A percentile compares a stretch with the other conserved stretches of the same genome.
Evolutionary conservation across 176 grass and related monocot genomes (phyloP).

Genomic region (Phyllostachys edulis): DNA sequence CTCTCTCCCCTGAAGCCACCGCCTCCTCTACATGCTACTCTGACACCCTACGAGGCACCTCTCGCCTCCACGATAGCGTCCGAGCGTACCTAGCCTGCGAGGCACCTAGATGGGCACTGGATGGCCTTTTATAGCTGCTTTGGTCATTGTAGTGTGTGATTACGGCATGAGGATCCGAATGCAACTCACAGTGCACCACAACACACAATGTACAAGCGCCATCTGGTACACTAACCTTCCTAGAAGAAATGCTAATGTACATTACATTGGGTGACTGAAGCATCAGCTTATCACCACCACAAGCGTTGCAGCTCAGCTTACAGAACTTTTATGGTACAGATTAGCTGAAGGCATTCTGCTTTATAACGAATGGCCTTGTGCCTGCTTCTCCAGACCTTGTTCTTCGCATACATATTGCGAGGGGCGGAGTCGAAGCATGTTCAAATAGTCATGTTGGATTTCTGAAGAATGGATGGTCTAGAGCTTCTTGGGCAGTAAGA

Average conservation of each 20-base stretch:
- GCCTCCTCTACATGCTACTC: too few relatives aligned
- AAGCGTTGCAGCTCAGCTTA: conserved; percentile 25
- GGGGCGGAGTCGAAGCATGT: conserved; percentile 11
- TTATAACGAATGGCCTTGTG: neutral
- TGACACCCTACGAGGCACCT: too few relatives aligned
- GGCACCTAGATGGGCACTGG: neutral
- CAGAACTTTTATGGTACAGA: conserved; percentile 18
- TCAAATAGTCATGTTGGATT: conserved; percentile 32
- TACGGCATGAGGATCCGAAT: neutral
- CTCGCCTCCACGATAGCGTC: too few relatives aligned
- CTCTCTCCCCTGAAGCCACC: too few relatives aligned
- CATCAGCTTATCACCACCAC: conserved; percentile 9
- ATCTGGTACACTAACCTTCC: conserved; percentile 11
- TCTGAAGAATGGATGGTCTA: conserved; percentile 85
- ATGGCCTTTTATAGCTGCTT: neutral
- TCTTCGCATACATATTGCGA: neutral
- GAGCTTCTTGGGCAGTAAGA: conserved; percentile 72
- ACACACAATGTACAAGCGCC: conserved; percentile 1
- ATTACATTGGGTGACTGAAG: conserved; percentile 27
- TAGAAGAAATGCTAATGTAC: conserved; percentile 49
- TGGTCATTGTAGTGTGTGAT: neutral
- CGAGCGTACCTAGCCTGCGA: too few relatives aligned
- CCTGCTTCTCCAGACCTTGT: conserved; percentile 8
- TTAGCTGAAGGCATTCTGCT: conserved; percentile 14
- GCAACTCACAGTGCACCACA: neutral